Percentiles rank a stretch among this genome's conserved stretches.
phyloP scores from a whole-genome alignment of 2,329 filamentous ascomycete genomes.

The Spiromastix sp. region DNA sequence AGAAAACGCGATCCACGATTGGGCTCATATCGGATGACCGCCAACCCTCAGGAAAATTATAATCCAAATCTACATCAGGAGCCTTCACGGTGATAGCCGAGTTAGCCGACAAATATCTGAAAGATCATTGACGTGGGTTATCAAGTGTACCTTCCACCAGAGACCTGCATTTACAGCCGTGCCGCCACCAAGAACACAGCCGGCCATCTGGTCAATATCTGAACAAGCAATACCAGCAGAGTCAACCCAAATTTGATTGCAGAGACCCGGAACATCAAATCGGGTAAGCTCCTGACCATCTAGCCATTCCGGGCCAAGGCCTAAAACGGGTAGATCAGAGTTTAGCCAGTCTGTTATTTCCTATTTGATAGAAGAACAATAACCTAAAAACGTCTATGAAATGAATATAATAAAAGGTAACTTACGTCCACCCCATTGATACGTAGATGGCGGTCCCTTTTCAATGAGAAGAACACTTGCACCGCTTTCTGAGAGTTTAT shows the following conservation, averaged over 20 bases:
- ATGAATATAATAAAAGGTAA: constrained; percentile 6
- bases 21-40: constrained; percentile 51
- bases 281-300: constrained; percentile 53
- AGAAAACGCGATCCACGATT: constrained; percentile 53
- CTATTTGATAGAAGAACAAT: no score
- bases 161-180: constrained; percentile 58
- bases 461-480: constrained; percentile 56
- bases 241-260: constrained; percentile 59
- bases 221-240: constrained; percentile 54
- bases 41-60: constrained; percentile 64
- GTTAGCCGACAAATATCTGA: not conserved
- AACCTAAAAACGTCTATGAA: constrained; percentile 10
- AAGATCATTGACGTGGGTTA: no score
- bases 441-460: constrained; percentile 51
- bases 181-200: constrained; percentile 59
- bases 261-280: constrained; percentile 62
- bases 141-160: constrained; percentile 50
- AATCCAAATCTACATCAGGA: constrained; percentile 56
- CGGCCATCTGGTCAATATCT: constrained; percentile 63
- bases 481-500: constrained; percentile 53
- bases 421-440: constrained; percentile 49
- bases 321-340: constrained; percentile 20
- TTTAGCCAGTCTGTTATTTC: no score
- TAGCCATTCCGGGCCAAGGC: constrained; percentile 52
- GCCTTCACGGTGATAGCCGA: constrained; percentile 31